Evolutionary conservation across 257 asterid species (phyloP).

Genomic region (Solanum dulcamara): DNA sequence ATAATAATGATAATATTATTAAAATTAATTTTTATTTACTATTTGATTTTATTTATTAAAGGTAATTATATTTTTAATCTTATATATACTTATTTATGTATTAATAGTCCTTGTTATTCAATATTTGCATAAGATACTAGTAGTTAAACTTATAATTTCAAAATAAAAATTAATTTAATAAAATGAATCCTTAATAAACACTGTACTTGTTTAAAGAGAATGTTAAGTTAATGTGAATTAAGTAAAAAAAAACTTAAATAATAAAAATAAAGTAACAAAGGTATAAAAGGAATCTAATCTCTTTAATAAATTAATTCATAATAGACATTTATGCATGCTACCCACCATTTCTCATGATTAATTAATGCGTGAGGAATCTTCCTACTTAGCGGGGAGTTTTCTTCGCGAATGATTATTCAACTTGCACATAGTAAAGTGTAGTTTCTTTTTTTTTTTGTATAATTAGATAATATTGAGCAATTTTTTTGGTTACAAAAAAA

Average conservation of each 20-base stretch:
- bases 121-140: background rate
- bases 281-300: background rate
- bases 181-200: background rate
- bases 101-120: background rate
- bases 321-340: background rate
- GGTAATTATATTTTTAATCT: too few relatives aligned
- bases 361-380: background rate
- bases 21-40: too few relatives aligned
- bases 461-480: background rate
- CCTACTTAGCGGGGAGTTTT: background rate
- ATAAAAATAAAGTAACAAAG: background rate
- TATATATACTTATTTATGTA: too few relatives aligned
- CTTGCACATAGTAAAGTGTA: background rate
- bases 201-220: too few relatives aligned
- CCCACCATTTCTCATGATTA: background rate
- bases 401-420: background rate
- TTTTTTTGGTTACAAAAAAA: background rate
- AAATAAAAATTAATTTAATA: too few relatives aligned
- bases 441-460: background rate
- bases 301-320: background rate
- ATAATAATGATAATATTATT: too few relatives aligned
- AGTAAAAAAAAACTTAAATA: background rate
- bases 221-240: background rate
- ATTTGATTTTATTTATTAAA: too few relatives aligned
- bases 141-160: background rate